Evolutionary conservation across 2,329 filamentous ascomycete species (phyloP), one percentile per base, ranked within the genome.

Genomic region (Beauveria bassiana): DNA sequence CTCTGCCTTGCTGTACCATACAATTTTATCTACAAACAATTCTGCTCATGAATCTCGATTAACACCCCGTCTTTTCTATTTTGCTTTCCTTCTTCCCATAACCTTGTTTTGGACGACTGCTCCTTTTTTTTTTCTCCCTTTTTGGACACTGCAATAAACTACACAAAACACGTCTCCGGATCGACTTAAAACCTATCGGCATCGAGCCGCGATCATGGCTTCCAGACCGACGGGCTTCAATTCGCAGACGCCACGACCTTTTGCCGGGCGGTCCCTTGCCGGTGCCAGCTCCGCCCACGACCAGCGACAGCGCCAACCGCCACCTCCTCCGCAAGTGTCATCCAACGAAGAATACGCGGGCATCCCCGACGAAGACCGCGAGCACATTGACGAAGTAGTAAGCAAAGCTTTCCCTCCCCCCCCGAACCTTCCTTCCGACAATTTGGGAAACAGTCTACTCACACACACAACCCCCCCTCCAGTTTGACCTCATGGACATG

Each of bases 401-500:
- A 71, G 88, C 12, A 38, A 38, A 22, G 7, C 26, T 28, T 31
- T 28, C 18, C 42, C 9, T 31, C 3, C 22, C 22, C 22, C 42
- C 18, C 42, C 18, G 18, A 1, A 51, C 49, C 28, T 34, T 51
- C 9, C 18, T 8, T 51, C 5, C 7, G 7, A 31, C 14, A 34
- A 51, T 14, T 49, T 6, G 34, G 12, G 4, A 38, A 16, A 34
- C 10, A 38, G 5, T 12, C 31, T 51, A 42, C 46, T 31, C 16
- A 50, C 46, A 20, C 18, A n/a, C 49, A 16, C 14, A n/a, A 14
- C 10, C 1, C 22, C 9, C 26, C 5, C 28, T 31, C 8, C 66
- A 96, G 89, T 98, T 98, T 76, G 87, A 88, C 64, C 86, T 98
- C 66, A 98, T 99, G 81, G 95, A 98, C 74, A 89, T 96, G 70